These are phyloP conservation scores for Xylaria polymorpha DNA, from an alignment of 2,329 filamentous ascomycete species.

Conservation along the genomic window DNA sequence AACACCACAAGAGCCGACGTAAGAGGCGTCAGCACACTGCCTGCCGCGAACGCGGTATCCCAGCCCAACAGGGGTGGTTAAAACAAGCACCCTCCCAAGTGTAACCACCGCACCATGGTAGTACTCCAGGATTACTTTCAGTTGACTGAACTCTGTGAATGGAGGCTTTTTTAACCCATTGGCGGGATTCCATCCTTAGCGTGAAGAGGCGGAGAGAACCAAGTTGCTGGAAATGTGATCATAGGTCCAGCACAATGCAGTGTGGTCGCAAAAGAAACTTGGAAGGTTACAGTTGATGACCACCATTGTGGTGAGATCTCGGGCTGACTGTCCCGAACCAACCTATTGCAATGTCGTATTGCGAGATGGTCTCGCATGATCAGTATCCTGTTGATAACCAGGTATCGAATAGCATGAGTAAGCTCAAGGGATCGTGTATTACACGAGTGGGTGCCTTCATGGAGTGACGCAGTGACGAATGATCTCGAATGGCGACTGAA, in stretches of 20 bases:
- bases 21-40: constrained; percentile 4
- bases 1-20: neutral
- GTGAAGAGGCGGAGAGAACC: neutral
- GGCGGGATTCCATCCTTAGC: neutral
- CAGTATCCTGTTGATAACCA: neutral
- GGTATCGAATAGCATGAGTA: neutral
- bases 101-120: neutral
- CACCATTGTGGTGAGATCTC: constrained; percentile 5
- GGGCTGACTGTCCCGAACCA: neutral
- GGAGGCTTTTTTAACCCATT: neutral
- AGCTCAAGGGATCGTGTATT: neutral
- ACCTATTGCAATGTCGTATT: neutral
- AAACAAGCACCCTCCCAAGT: neutral
- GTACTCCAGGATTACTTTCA: neutral
- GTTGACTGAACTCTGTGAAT: neutral
- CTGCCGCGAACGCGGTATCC: neutral
- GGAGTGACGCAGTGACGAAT: neutral
- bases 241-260: neutral
- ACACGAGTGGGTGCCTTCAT: neutral
- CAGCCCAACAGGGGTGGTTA: neutral
- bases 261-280: neutral
- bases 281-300: constrained; percentile 21
- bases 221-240: neutral
- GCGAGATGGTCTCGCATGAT: neutral
- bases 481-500: neutral